Evolutionary conservation across 768 basidiomycete species (phyloP), one percentile per base, ranked within the genome.

Genomic region (Boletus rubroflammeus): DNA sequence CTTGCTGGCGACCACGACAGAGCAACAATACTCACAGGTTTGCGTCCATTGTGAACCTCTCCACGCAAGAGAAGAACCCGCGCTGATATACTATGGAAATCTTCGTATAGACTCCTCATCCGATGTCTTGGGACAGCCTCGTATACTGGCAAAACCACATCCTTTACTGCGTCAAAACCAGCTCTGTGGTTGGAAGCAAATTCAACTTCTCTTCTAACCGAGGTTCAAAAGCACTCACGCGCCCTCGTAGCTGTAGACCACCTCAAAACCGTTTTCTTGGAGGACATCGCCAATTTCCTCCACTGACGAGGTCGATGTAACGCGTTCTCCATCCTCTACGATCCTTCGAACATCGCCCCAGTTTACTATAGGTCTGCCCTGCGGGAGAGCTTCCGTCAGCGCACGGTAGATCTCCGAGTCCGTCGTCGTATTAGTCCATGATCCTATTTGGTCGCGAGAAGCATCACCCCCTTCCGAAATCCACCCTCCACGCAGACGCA

Each of bases 11-110:
- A 36, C 6, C 26, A 31, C 15, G 17, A 29, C 52, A n/a, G 17
- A 19, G 46, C 32, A 29, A 21, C 21, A 4, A 46, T 13, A 53
- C 62, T 44, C 53, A 74, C 75, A 1, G 76, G 76, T 57, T 77
- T 78, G 35, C 76, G 73, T 21, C 42, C 26, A 2, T 47, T 10
- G 48, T 76, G 76, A 3, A 69, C 46, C 52, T 78, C 75, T 21
- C 78, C 76, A 13, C 67, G 71, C 50, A 79, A 57, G 1, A 75
- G 39, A 9, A 78, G 63, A 32, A 79, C 73, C 11, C 73, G 72
- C 1, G 67, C 63, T 3, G 66, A 59, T 48, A 72, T 48, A n/a
- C 54, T 23, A 47, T 56, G 51, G 38, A 68, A 78, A 51, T 78
- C 76, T 21, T 78, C 76, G 36, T 66, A 62, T 10, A 74, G 59